phyloP scores from a whole-genome alignment of 192 early-diverging fungal species.

The Coemansia sp. region DNA sequence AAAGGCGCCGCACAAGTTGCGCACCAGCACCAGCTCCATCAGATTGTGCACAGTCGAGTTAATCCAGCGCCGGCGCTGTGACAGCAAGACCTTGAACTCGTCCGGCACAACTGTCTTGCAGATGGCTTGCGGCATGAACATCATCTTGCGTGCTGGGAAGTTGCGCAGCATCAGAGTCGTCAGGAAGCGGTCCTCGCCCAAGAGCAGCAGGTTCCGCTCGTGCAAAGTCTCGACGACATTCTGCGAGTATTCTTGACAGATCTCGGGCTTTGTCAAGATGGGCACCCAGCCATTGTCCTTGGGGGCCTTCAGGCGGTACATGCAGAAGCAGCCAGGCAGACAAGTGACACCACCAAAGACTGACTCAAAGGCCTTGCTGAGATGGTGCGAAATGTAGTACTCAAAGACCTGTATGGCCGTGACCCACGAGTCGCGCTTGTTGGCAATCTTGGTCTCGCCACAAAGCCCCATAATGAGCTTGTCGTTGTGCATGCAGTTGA shows the following conservation, averaged over 20 bases:
- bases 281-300: conserved; percentile 84
- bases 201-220: conserved; percentile 96
- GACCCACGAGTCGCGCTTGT: conserved; percentile 93
- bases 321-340: conserved; percentile 99
- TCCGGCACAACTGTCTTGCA: conserved; percentile 95
- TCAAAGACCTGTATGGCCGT: conserved; percentile 99
- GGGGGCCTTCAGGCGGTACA: conserved; percentile 95
- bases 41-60: conserved; percentile 99
- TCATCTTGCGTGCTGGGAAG: conserved; percentile 94
- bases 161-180: conserved; percentile 94
- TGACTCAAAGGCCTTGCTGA: conserved; percentile 97
- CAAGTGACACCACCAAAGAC: conserved; percentile 97
- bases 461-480: conserved; percentile 91
- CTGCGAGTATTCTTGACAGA: conserved; percentile 90
- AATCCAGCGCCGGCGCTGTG: conserved; percentile 99
- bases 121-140: conserved; percentile 92
- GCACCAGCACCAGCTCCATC: conserved; percentile 88
- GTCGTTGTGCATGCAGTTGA: conserved; percentile 92
- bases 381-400: conserved; percentile 97
- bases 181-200: conserved; percentile 99
- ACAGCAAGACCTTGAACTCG: conserved; percentile 90
- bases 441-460: conserved; percentile 93
- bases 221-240: conserved; percentile 96
- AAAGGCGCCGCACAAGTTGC: conserved; percentile 94
- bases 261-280: conserved; percentile 77